Base-by-base conservation (phyloP, 805 yeast species). In the Isabelozyma rhagii region DNA sequence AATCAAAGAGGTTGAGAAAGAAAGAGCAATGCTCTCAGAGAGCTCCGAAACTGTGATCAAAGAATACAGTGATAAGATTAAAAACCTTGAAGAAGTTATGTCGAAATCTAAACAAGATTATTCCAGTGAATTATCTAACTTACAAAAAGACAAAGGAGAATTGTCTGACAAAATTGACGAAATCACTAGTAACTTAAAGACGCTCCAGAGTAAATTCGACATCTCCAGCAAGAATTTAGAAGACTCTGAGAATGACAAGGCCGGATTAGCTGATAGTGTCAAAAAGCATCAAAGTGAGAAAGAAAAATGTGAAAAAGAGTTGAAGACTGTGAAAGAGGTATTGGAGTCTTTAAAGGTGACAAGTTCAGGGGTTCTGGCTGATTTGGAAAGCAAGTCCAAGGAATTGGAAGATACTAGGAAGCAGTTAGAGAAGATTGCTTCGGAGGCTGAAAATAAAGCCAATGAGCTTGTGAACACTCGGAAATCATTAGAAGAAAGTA, bases 1-100 rank as follows among this genome's bases (percentile, higher is more conserved):
- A 52, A 55, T 56, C 0, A 51, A 62, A 40, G 83, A 77, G 41
- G 73, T 81, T 51, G 85, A 81, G 44, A 69, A 68, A 34, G 85
- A 81, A 55, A 66, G 85, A 48, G 67, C 63, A 10, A 62, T 77
- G 55, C 58, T 79, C 10, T 73, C 73, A 47, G 78, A 78, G 47
- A 77, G 68, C 45, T 80, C 86, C 0, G 82, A 78, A 49, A 69
- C 80, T 0, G 67, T 77, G 0, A 67, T 79, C 0, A 71, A 76
- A 53, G 81, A 79, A 48, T 80, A 79, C 53, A 67, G 77, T 9
- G 77, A 73, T 29, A 78, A 74, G 55, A 71, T 80, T 8, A 64
- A 69, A 13, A 55, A 52, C 8, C 57, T 82, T 13, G 85, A 82
- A 51, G 71, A 63, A 5, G 57, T 63, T 5, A 36, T 66, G 5